These are phyloP conservation scores for Botrytis hyacinthi DNA, from an alignment of 2,329 filamentous ascomycete species.

Conservation along the genomic window DNA sequence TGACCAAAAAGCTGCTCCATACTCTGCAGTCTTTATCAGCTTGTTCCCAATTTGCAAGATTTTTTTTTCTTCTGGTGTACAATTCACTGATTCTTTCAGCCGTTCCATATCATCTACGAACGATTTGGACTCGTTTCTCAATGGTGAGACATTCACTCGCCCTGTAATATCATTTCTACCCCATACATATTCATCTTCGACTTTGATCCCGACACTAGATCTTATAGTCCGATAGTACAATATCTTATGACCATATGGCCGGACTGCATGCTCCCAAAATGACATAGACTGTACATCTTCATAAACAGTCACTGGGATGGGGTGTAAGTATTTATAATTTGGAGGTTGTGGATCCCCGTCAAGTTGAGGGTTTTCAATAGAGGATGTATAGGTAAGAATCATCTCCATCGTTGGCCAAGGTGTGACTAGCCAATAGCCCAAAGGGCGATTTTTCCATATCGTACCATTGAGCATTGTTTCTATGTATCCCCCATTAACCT, in stretches of 20 bases:
- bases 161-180: background rate
- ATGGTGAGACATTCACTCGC: background rate
- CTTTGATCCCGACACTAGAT: background rate
- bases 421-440: background rate
- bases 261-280: conserved; percentile 26
- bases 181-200: background rate
- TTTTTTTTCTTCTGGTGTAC: background rate
- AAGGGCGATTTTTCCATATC: background rate
- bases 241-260: conserved; percentile 21
- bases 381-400: background rate
- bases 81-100: background rate
- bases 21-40: background rate
- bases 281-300: conserved; percentile 28
- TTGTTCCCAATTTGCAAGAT: background rate
- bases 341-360: conserved; percentile 3
- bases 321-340: conserved; percentile 19
- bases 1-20: background rate
- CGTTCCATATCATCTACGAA: background rate
- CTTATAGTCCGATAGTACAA: conserved; percentile 22
- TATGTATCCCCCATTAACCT: background rate
- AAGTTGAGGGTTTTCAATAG: background rate
- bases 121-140: background rate
- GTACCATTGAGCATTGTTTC: background rate
- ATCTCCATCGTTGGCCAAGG: background rate
- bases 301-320: conserved; percentile 24